Evolutionary conservation across 2,329 filamentous ascomycete genomes (phyloP).

Genomic region (Atkinsonella hypoxylon): DNA sequence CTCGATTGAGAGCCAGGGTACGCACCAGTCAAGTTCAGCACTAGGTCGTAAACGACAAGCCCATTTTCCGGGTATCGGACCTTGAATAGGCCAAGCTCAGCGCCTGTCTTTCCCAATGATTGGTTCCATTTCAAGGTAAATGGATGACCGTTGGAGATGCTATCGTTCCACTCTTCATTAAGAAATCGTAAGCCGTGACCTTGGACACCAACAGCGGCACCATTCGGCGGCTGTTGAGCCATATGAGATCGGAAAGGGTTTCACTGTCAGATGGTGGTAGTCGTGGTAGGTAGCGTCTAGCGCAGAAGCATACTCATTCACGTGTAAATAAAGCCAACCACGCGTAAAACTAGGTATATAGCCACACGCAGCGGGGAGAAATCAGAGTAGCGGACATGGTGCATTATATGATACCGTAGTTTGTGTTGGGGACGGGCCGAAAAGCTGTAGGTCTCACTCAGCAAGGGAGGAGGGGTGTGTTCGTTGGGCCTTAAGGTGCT

Average conservation of each 20-base stretch:
- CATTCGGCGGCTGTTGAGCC: slow-evolving; percentile 10
- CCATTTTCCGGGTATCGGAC: slow-evolving; percentile 20
- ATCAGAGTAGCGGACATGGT: slow-evolving; percentile 8
- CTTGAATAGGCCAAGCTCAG: slow-evolving; percentile 18
- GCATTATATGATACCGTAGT: slow-evolving; percentile 11
- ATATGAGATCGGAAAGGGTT: slow-evolving; percentile 8
- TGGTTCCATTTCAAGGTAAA: slow-evolving; percentile 21
- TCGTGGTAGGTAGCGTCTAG: background rate
- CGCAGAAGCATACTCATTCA: slow-evolving; percentile 3
- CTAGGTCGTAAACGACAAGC: slow-evolving; percentile 16
- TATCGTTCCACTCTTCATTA: slow-evolving; percentile 23
- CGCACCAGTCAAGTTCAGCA: slow-evolving; percentile 20
- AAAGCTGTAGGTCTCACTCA: slow-evolving; percentile 13
- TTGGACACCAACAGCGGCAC: slow-evolving; percentile 8
- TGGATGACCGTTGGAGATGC: slow-evolving; percentile 18
- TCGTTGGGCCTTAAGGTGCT: slow-evolving; percentile 13
- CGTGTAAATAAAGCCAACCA: background rate
- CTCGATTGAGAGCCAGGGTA: background rate
- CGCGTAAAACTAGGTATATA: background rate
- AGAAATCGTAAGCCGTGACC: slow-evolving; percentile 19
- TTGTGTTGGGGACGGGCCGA: slow-evolving; percentile 2
- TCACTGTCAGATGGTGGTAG: slow-evolving; percentile 3
- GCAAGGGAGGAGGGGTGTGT: slow-evolving; percentile 14
- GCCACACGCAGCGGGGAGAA: slow-evolving; percentile 4
- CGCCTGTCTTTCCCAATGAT: slow-evolving; percentile 11